Evolutionary conservation across 148 eudicot genomes (phyloP).

Genomic region (Chenopodium suecicum): DNA sequence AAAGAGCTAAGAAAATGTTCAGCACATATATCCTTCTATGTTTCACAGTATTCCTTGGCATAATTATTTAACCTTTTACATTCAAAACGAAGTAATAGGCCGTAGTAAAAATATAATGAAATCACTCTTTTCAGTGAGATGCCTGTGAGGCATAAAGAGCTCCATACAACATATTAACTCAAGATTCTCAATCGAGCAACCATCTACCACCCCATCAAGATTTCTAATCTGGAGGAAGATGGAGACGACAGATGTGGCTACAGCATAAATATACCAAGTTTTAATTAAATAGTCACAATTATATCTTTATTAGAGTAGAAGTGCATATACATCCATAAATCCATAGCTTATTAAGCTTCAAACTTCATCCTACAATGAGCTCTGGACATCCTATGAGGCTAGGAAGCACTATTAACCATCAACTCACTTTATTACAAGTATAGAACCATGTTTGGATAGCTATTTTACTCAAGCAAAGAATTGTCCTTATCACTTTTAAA

Average conservation of each 20-base stretch:
- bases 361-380: background rate
- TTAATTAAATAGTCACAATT: background rate
- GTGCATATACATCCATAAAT: background rate
- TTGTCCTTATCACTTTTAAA: background rate
- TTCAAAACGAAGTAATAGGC: background rate
- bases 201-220: background rate
- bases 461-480: background rate
- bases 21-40: background rate
- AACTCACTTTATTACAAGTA: background rate
- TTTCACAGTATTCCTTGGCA: background rate
- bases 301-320: background rate
- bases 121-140: background rate
- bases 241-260: background rate
- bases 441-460: background rate
- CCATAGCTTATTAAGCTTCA: background rate
- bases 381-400: background rate
- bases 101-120: background rate
- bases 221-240: background rate
- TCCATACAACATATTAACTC: background rate
- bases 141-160: background rate
- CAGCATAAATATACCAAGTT: background rate
- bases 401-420: background rate
- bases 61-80: background rate
- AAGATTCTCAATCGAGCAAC: background rate
- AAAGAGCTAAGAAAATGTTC: background rate